Evolutionary conservation across 208 protist species (phyloP).

Genomic region (Strigomonas culicis): DNA sequence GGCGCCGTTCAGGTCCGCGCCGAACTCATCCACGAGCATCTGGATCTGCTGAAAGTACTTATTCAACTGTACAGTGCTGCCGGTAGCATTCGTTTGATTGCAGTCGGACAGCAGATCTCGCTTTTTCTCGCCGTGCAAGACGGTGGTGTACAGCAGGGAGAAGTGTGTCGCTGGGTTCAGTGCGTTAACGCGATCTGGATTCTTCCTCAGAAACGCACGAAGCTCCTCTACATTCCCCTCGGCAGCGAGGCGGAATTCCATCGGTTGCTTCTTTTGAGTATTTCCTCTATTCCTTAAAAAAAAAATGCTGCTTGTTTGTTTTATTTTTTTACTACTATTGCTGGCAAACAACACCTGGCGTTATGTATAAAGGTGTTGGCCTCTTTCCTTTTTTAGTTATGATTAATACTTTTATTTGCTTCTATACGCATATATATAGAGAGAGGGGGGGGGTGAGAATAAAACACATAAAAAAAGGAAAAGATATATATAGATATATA

Average conservation of each 20-base stretch:
- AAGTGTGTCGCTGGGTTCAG: constrained; percentile 8
- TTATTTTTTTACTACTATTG: constrained; percentile 12
- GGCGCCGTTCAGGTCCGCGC: constrained; percentile 39
- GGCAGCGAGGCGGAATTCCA: constrained; percentile 46
- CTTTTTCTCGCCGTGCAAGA: background rate
- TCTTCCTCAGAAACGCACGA: constrained; percentile 37
- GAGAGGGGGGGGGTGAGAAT: constrained; percentile 8
- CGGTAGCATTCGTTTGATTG: background rate
- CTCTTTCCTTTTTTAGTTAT: too few relatives aligned
- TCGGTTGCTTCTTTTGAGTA: background rate
- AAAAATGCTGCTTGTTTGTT: constrained; percentile 1
- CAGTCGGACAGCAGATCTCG: background rate
- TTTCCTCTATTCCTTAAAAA: constrained; percentile 5
- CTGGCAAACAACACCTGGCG: background rate
- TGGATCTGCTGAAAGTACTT: constrained; percentile 27
- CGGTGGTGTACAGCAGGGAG: background rate
- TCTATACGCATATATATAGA: constrained; percentile 13
- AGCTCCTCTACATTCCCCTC: constrained; percentile 42
- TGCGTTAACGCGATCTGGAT: constrained; percentile 52
- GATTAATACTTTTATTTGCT: background rate
- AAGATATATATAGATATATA: background rate
- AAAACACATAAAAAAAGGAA: constrained; percentile 18
- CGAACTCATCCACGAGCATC: constrained; percentile 66
- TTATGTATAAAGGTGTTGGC: too few relatives aligned
- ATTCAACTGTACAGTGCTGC: too few relatives aligned